Conservation (phyloP, 2,329 filamentous ascomycete genomes). For the Talaromyces funiculosus region DNA sequence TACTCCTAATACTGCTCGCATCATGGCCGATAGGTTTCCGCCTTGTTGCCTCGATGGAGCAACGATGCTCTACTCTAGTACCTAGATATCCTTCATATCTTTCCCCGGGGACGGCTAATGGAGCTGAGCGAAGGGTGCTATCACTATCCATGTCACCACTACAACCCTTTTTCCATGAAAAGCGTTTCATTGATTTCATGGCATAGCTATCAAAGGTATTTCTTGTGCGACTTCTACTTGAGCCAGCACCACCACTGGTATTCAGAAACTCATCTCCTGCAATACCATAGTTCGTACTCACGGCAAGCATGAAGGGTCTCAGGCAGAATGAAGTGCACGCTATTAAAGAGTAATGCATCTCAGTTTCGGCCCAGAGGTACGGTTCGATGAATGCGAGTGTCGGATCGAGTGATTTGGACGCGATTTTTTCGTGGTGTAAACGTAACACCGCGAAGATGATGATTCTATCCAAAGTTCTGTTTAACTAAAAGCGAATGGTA, state of each 20-base stretch:
- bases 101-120: neutral
- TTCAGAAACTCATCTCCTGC: slow-evolving; percentile 23
- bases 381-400: slow-evolving; percentile 30
- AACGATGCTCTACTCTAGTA: neutral
- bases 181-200: slow-evolving; percentile 17
- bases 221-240: slow-evolving; percentile 22
- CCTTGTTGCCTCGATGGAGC: neutral
- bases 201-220: slow-evolving; percentile 19
- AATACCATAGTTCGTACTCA: slow-evolving; percentile 33
- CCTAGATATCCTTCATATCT: neutral
- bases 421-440: slow-evolving; percentile 26
- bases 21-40: neutral
- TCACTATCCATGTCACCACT: slow-evolving; percentile 1
- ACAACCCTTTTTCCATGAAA: neutral
- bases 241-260: neutral
- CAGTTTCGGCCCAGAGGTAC: slow-evolving; percentile 32
- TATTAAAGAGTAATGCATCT: slow-evolving; percentile 32
- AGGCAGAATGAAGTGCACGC: slow-evolving; percentile 35
- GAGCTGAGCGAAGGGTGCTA: neutral
- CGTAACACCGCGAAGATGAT: slow-evolving; percentile 34
- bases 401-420: slow-evolving; percentile 29
- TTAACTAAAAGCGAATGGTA: slow-evolving; percentile 3
- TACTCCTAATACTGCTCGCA: slow-evolving; percentile 15
- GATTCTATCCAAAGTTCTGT: slow-evolving; percentile 21
- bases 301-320: slow-evolving; percentile 32